Evolutionary conservation across 2,329 filamentous ascomycete species (phyloP).

Genomic region (Penicillium digitatum): DNA sequence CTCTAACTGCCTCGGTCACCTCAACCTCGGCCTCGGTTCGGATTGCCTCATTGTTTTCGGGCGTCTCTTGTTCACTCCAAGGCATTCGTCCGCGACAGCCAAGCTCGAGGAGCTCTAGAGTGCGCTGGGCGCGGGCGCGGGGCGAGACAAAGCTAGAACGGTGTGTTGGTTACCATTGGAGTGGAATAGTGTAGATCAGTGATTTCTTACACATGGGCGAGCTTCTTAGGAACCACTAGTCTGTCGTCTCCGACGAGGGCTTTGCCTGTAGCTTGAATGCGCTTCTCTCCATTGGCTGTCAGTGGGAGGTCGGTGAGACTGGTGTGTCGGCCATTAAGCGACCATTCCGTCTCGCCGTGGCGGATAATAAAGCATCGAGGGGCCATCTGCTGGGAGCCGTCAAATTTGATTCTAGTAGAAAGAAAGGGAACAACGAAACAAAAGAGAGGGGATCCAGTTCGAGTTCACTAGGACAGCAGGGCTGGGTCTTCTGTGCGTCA

Average conservation of each 20-base stretch:
- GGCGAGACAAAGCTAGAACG: conserved; percentile 71
- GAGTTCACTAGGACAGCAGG: neutral
- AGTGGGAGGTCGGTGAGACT: conserved; percentile 81
- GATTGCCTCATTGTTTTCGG: conserved; percentile 37
- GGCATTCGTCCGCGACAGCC: conserved; percentile 66
- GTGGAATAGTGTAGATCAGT: conserved; percentile 26
- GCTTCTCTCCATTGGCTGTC: conserved; percentile 74
- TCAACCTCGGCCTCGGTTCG: conserved; percentile 60
- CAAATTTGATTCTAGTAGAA: neutral
- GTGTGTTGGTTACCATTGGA: conserved; percentile 1
- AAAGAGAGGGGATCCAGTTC: conserved; percentile 2
- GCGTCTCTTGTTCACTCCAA: conserved; percentile 52
- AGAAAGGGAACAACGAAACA: neutral
- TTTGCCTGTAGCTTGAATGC: conserved; percentile 70
- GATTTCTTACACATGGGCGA: conserved; percentile 70
- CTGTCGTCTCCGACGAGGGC: conserved; percentile 81
- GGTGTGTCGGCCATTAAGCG: conserved; percentile 78
- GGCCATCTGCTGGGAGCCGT: conserved; percentile 40
- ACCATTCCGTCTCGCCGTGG: conserved; percentile 96
- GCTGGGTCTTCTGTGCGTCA: conserved; percentile 4
- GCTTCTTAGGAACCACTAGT: conserved; percentile 74
- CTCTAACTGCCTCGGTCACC: conserved; percentile 67
- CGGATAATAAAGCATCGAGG: conserved; percentile 78
- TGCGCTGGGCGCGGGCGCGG: conserved; percentile 75
- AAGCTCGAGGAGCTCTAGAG: conserved; percentile 81